These are phyloP conservation scores for Castanea sativa DNA, from an alignment of 306 rosid genomes.

Conservation along the genomic window DNA sequence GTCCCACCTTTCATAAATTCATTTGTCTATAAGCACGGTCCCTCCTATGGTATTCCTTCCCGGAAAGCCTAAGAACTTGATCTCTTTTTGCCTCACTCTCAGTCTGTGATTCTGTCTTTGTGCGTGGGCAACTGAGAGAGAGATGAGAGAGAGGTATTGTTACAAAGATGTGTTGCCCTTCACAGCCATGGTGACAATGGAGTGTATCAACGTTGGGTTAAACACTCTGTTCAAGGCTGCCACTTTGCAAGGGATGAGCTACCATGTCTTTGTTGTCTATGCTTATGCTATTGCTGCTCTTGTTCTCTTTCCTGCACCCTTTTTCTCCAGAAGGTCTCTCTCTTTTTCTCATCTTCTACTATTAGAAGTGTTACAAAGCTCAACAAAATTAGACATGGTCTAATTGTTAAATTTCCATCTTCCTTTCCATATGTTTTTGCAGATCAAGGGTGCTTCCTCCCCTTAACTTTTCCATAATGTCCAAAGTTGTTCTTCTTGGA, in stretches of 20 bases:
- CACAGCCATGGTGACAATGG: constrained; percentile 58
- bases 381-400: neutral
- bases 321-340: constrained; percentile 51
- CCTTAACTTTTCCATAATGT: constrained; percentile 52
- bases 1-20: neutral
- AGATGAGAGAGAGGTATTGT: constrained; percentile 36
- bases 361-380: neutral
- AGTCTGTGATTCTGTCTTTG: neutral
- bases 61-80: no score
- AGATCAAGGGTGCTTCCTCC: constrained; percentile 75
- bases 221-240: constrained; percentile 89
- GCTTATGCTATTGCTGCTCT: constrained; percentile 65
- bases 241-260: constrained; percentile 65
- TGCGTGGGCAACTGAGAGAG: constrained; percentile 2
- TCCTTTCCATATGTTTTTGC: neutral
- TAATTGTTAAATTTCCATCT: constrained; percentile 1
- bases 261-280: constrained; percentile 72
- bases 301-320: constrained; percentile 61
- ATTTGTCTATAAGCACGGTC: neutral
- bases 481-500: constrained; percentile 67
- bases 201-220: constrained; percentile 62
- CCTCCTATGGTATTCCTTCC: no score
- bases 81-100: no score
- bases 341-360: neutral
- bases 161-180: constrained; percentile 55